Evolutionary conservation across 495 filamentous ascomycete species (phyloP), one percentile per base, ranked within the genome.

Genomic region (Parachaetomium inaequale): DNA sequence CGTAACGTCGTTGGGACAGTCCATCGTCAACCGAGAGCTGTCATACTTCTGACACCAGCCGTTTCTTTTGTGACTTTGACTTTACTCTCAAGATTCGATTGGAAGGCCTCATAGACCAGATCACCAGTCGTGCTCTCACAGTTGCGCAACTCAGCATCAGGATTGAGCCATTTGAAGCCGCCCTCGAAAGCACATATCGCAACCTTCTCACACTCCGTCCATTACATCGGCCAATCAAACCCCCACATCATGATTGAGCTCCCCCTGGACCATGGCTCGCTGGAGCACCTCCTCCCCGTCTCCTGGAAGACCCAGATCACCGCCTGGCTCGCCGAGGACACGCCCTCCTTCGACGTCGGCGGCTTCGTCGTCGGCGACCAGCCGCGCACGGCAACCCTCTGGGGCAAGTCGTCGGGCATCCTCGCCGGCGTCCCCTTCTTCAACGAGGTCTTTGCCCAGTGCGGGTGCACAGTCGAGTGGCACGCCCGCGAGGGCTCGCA

Each of bases 351-450:
- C 72, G 94, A 98, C 78, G 96, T 96, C 71, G 95, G 92, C 65
- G 94, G 94, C 43, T 98, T 96, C 69, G 94, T 98, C 10, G 94
- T 98, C 14, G 94, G 94, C 51, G 86, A 93, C 59, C 79, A 82
- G 19, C 78, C 80, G 7, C 86, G 87, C 43, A 89, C 89, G 63
- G 95, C 94, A 3, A 89, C 86, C 12, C 79, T 98, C 40, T 85
- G 93, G 68, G 91, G 90, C n/a, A 98, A 98, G 78, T 90, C 87
- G 60, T 73, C 84, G 47, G 94, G 94, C 47, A 84, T 98, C 45
- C 77, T 98, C 49, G 94, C 95, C 29, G 94, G 94, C 47, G 83
- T 96, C 21, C 94, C 94, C 17, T 98, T 98, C 80, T 93, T 98
- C 78, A 82, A 93, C 70, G 94, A 98, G 72, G 88, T 98, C 31